Base-by-base conservation (phyloP, 2,329 filamentous ascomycete genomes). In the Penicillium sp. region DNA sequence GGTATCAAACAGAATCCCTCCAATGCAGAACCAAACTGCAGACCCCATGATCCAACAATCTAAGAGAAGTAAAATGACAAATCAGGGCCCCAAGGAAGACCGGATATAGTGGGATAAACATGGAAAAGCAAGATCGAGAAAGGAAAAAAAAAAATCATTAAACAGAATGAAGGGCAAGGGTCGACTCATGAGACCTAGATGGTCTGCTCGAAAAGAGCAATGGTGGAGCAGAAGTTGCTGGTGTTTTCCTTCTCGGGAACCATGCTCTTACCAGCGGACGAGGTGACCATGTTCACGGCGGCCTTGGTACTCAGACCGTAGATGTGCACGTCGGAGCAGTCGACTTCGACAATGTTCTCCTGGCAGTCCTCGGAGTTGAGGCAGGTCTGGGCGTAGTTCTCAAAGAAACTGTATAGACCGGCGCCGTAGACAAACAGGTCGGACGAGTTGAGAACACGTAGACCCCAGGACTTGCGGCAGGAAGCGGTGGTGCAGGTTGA, bases 321-420 rank as follows among this genome's bases (percentile, higher is more conserved):
- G 32, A 91, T 67, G 57, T 82, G 75, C 33, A 89, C 75, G 44
- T 76, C 62, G 0, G 75, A 87, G 64, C 80, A 79, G 68, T 89
- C 83, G 31, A 92, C 74, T 58, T 81, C 82, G 41, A 91, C 78
- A 73, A 93, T 90, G 71, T 89, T 86, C 50, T 84, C 77, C 71
- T 92, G 88, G 74, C 88, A 93, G 57, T 79, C 81, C 66, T 87
- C 79, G 8, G 77, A 77, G 32, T 71, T 68, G 13, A 91, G 78
- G 61, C 88, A 93, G 15, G 77, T 75, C 70, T 90, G 86, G 32
- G 72, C 75, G 71, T 92, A 92, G 76, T 90, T 89, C 68, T 92
- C 81, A 64, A 89, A 92, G 80, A 92, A 92, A 57, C 80, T 85
- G 78, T 92, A 92, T 51, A 91, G 72, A 24, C 88, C 88, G 4